A percentile compares a stretch with the other conserved stretches of the same genome.
These are phyloP conservation scores for Gossypium sturtianum DNA, from an alignment of 345 rosid genomes.

Conservation along the genomic window DNA sequence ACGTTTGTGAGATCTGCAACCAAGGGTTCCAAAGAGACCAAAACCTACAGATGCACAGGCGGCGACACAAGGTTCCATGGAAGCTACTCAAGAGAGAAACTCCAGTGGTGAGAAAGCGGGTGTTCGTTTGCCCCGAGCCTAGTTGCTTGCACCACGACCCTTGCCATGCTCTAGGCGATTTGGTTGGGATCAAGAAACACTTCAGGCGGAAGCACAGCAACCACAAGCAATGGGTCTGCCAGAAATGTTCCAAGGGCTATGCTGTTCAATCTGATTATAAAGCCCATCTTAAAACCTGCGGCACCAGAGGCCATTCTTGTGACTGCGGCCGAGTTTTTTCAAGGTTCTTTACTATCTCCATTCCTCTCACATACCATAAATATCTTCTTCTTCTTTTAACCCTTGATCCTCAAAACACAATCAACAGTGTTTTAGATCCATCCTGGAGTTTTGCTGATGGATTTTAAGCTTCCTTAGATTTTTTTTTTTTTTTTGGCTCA, in stretches of 20 bases:
- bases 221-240: slow-evolving; percentile 89
- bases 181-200: slow-evolving; percentile 96
- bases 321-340: slow-evolving; percentile 98
- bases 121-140: slow-evolving; percentile 89
- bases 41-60: slow-evolving; percentile 93
- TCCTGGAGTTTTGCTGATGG: background rate
- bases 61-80: slow-evolving; percentile 97
- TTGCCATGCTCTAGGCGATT: slow-evolving; percentile 89
- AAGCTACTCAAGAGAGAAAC: slow-evolving; percentile 84
- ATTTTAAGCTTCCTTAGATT: background rate
- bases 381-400: no score
- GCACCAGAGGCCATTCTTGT: slow-evolving; percentile 92
- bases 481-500: background rate
- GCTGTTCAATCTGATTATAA: slow-evolving; percentile 97
- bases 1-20: slow-evolving; percentile 96
- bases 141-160: slow-evolving; percentile 93
- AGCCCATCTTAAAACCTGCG: slow-evolving; percentile 97
- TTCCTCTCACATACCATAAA: background rate
- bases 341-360: slow-evolving; percentile 40
- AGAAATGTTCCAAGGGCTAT: slow-evolving; percentile 82
- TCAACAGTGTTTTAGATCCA: background rate
- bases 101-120: slow-evolving; percentile 65
- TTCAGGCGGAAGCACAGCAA: slow-evolving; percentile 83
- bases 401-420: background rate
- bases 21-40: slow-evolving; percentile 97